Base-by-base conservation (phyloP, 2,329 filamentous ascomycete species). In the Penicillium sp. region DNA sequence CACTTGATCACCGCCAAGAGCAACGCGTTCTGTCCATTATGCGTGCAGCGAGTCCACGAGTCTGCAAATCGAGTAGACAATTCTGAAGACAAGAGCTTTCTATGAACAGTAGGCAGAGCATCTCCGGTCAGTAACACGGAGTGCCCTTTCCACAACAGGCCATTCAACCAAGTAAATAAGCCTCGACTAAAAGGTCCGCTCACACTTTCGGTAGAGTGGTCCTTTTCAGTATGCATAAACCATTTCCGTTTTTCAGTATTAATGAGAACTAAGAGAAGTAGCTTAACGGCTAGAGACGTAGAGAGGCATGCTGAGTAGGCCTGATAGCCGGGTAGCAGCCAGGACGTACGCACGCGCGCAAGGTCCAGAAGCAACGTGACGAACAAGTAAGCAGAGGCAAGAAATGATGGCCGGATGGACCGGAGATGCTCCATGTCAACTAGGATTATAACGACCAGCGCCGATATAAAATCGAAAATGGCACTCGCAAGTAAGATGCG, bases 91-190 rank as follows among this genome's bases (percentile, higher is more conserved):
- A 45, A 38, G 3, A 55, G 43, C 34, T 52, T 53, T 17, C 47
- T 41, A 21, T 55, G 44, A 21, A 53, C 34, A 4, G 26, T 15
- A 26, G 53, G 53, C 19, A 55, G 44, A 24, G 24, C 26, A 22
- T 48, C 46, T 2, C 35, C 51, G 21, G 45, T 43, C 17, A 57
- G 38, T 24, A 39, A 29, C 8, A 31, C 48, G 2, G 45, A 46
- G 33, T 54, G 35, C 2, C 57, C 59, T 35, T 47, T 55, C 43
- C 52, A 43, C 19, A 61, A 33, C 40, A 59, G 47, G 12, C 47
- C 41, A 44, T 59, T 58, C 41, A 76, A 64, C 75, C 75, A 77
- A 57, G 65, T 71, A 52, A 76, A 77, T 17, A 74, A 59, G 2
- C 64, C 63, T 21, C 68, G 62, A 46, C 61, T 73, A 53, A 73